phyloP scores from a whole-genome alignment of 2,329 filamentous ascomycete species.

The Cladobotryum protrusum region DNA sequence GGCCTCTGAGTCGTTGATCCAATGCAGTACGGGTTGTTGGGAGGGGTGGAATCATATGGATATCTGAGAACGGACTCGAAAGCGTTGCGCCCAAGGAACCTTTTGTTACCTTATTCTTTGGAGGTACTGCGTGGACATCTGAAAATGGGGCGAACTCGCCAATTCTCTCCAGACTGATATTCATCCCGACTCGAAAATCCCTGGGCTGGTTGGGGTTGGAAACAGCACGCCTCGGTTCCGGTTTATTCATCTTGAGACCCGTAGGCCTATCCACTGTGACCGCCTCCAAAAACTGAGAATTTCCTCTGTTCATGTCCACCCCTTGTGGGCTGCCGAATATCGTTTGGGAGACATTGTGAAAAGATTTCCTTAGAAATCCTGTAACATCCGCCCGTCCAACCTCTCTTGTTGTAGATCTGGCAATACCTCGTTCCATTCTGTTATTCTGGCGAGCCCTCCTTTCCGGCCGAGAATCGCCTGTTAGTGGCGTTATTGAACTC shows the following conservation, averaged over 20 bases:
- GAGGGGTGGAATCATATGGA: constrained; percentile 34
- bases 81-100: constrained; percentile 10
- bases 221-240: background rate
- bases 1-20: constrained; percentile 40
- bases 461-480: background rate
- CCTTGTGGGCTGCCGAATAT: constrained; percentile 26
- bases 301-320: constrained; percentile 47
- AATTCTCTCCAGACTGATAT: constrained; percentile 29
- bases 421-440: constrained; percentile 36
- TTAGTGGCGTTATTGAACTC: background rate
- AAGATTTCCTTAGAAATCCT: background rate
- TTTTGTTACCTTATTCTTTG: background rate
- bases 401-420: constrained; percentile 26
- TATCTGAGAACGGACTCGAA: constrained; percentile 42
- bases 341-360: constrained; percentile 1
- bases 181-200: constrained; percentile 34
- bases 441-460: constrained; percentile 15
- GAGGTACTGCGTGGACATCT: constrained; percentile 35
- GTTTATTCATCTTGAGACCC: background rate
- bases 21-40: constrained; percentile 30
- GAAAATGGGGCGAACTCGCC: constrained; percentile 39
- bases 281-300: constrained; percentile 44
- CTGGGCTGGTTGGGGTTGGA: constrained; percentile 18
- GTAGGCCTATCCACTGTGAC: constrained; percentile 36
- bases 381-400: background rate